Evolutionary conservation across 1,139 yeast species (phyloP).

Genomic region (Hemisphaericaspora xylanilytica): DNA sequence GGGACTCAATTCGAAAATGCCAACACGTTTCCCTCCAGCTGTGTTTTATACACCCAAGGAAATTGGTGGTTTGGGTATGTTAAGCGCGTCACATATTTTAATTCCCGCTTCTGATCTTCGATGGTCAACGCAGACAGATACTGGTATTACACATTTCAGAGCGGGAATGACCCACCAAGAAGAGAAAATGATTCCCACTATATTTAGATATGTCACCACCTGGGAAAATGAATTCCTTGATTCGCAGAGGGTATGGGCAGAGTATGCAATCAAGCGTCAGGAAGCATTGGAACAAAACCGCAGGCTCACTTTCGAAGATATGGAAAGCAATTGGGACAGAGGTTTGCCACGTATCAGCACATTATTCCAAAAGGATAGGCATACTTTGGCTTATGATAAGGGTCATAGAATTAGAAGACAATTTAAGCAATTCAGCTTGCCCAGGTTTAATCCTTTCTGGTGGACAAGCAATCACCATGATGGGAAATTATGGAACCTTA

Average conservation of each 20-base stretch:
- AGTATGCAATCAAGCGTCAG: conserved; percentile 83
- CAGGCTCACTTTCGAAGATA: conserved; percentile 85
- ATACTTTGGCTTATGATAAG: conserved; percentile 90
- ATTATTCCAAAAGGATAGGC: conserved; percentile 90
- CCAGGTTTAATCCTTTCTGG: conserved; percentile 88
- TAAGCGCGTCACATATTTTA: conserved; percentile 92
- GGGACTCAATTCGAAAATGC: conserved; percentile 97
- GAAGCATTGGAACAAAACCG: conserved; percentile 88
- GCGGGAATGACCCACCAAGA: conserved; percentile 89
- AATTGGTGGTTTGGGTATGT: conserved; percentile 95
- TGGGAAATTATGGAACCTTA: conserved; percentile 92
- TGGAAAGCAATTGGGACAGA: conserved; percentile 93
- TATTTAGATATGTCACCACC: conserved; percentile 86
- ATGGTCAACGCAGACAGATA: conserved; percentile 92
- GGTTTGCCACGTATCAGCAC: conserved; percentile 97
- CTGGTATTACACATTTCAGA: conserved; percentile 92
- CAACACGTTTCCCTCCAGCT: conserved; percentile 97
- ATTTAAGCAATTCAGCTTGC: conserved; percentile 69
- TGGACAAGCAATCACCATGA: conserved; percentile 95
- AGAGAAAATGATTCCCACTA: conserved; percentile 83
- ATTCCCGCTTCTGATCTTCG: conserved; percentile 90
- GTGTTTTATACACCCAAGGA: conserved; percentile 98
- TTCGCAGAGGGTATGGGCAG: conserved; percentile 97
- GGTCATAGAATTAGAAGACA: conserved; percentile 86
- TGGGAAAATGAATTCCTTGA: conserved; percentile 97